Evolutionary conservation across 2,329 filamentous ascomycete genomes (phyloP).

Genomic region (Penicillium sp.): DNA sequence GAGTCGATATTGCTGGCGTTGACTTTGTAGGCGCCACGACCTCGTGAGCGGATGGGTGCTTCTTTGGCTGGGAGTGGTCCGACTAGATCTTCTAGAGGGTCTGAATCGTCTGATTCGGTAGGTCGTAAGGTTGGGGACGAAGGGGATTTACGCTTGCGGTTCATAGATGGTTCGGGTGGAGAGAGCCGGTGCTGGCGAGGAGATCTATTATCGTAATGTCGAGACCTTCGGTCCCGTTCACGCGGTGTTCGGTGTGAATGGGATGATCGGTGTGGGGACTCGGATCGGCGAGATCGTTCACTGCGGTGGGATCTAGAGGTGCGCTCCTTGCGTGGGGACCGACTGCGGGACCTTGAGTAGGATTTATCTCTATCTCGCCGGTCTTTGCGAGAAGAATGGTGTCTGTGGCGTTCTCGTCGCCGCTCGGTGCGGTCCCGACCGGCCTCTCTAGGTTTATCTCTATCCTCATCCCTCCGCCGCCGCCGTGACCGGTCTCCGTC

Average conservation of each 20-base stretch:
- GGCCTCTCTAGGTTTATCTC: slow-evolving; percentile 18
- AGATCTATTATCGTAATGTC: slow-evolving; percentile 1
- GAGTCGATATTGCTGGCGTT: slow-evolving; percentile 70
- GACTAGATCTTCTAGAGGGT: slow-evolving; percentile 73
- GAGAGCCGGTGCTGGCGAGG: slow-evolving; percentile 7
- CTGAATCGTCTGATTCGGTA: slow-evolving; percentile 52
- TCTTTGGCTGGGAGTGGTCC: slow-evolving; percentile 64
- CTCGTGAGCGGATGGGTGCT: slow-evolving; percentile 58
- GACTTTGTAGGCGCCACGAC: slow-evolving; percentile 64
- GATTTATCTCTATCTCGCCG: slow-evolving; percentile 19
- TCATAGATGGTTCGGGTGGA: neutral
- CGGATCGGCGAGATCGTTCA: slow-evolving; percentile 31
- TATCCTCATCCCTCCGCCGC: slow-evolving; percentile 22
- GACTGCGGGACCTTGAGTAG: slow-evolving; percentile 21
- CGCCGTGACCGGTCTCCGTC: slow-evolving; percentile 26
- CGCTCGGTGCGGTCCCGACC: slow-evolving; percentile 15
- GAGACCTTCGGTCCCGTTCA: slow-evolving; percentile 1
- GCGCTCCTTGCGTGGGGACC: slow-evolving; percentile 21
- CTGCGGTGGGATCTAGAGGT: slow-evolving; percentile 18
- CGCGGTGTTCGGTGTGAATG: slow-evolving; percentile 3
- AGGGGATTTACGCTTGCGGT: neutral
- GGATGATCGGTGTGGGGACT: slow-evolving; percentile 13
- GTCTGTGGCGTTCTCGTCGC: slow-evolving; percentile 13
- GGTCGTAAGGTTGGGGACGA: neutral
- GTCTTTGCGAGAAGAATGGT: slow-evolving; percentile 11